phyloP scores from a whole-genome alignment of 495 filamentous ascomycete species.

The Hypoxylon crocopeplum region DNA sequence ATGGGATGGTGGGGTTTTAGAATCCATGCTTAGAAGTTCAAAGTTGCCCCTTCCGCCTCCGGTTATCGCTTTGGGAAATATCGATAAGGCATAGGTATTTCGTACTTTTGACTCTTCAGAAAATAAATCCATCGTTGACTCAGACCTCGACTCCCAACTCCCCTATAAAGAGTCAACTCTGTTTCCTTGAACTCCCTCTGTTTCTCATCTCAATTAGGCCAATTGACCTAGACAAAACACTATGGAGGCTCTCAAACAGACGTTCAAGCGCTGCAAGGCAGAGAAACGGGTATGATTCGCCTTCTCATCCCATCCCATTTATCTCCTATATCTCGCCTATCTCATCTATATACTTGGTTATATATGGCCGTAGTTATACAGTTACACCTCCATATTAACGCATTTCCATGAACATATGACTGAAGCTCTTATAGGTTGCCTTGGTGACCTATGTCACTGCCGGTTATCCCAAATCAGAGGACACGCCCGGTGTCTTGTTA shows the following conservation, averaged over 20 bases:
- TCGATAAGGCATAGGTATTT: too few relatives aligned
- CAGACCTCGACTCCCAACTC: background rate
- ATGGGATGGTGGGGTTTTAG: conserved; percentile 28
- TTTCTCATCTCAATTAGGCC: too few relatives aligned
- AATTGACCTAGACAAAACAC: too few relatives aligned
- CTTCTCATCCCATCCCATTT: too few relatives aligned
- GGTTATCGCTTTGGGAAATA: conserved; percentile 28
- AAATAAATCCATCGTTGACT: conserved; percentile 11
- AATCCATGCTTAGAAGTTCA: too few relatives aligned
- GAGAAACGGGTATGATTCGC: conserved; percentile 66
- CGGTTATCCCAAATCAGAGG: conserved; percentile 84
- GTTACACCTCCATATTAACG: too few relatives aligned
- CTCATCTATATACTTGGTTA: background rate
- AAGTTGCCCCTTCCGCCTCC: conserved; percentile 14
- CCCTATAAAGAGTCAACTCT: conserved; percentile 10
- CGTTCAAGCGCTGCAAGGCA: conserved; percentile 87
- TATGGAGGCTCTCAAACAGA: conserved; percentile 84
- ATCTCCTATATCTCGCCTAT: conserved; percentile 40
- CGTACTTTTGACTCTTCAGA: background rate
- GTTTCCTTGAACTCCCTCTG: background rate
- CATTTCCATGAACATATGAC: background rate
- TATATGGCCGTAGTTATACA: too few relatives aligned
- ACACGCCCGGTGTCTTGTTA: conserved; percentile 82
- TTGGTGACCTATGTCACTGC: conserved; percentile 97
- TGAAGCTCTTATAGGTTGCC: conserved; percentile 60